Evolutionary conservation across 2,329 filamentous ascomycete species (phyloP), one percentile per base, ranked within the genome.

Genomic region (Hirsutella minnesotensis): DNA sequence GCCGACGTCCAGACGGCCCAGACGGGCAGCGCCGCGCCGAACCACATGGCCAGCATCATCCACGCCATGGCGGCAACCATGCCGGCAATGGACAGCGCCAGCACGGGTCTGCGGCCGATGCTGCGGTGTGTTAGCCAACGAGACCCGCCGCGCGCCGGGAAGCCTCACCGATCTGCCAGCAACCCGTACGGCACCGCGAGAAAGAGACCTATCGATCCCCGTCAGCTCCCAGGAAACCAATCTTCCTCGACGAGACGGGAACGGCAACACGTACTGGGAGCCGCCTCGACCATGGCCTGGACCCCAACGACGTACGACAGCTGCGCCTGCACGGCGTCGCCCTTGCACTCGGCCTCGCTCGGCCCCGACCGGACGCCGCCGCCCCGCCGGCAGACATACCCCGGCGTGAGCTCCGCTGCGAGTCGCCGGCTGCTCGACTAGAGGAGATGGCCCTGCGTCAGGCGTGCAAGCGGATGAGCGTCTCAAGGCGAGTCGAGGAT

Each of bases 101-200:
- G 34, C n/a, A 47, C 44, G 4, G 44, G 44, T 4, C 41, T 44
- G 31, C 46, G 46, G 2, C 46, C 46, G 20, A 47, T 44, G 22
- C 43, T 47, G 16, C 24, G 13, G 21, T 16, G 15, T 2, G 7
- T 18, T 5, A 13, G 12, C 35, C 15, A 42, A 20, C 9, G 8
- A 37, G 20, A 36, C n/a, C n/a, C n/a, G n/a, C n/a, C n/a, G n/a
- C n/a, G n/a, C n/a, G n/a, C n/a, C n/a, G n/a, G n/a, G n/a, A n/a
- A n/a, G n/a, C n/a, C 31, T 33, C 12, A 42, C 40, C 33, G 19
- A 18, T 42, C 40, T 18, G 40, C 40, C 4, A 42, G 33, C 5
- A 42, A 16, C 9, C 40, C 40, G 20, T 42, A 42, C 27, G 40
- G 40, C 8, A 42, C 12, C n/a, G 39, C 31, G 13, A 42, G n/a